A percentile compares a stretch with the other conserved stretches of the same genome.
phyloP scores from a whole-genome alignment of 176 grass and related monocot species.

The Avena atlantica region DNA sequence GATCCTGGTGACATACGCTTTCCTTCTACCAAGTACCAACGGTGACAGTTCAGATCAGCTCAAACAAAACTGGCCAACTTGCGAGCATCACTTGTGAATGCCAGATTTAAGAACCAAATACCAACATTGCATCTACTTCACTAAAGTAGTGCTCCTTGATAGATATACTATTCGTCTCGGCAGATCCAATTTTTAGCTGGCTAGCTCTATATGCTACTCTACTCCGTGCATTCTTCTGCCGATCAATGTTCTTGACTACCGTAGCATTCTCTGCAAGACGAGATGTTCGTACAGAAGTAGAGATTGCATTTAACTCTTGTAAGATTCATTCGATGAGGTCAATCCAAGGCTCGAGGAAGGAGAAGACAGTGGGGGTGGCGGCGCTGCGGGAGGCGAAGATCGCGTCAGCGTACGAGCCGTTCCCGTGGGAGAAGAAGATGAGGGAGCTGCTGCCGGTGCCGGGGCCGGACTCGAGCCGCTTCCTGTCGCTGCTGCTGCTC shows the following conservation, averaged over 20 bases:
- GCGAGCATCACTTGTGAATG: constrained; percentile 1
- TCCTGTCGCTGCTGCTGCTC: constrained; percentile 82
- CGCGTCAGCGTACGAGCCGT: constrained; percentile 57
- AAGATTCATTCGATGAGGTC: neutral
- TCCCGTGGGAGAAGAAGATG: constrained; percentile 97
- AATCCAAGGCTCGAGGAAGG: constrained; percentile 58
- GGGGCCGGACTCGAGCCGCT: constrained; percentile 50
- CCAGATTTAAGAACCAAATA: neutral
- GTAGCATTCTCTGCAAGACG: neutral
- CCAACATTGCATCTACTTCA: constrained; percentile 21
- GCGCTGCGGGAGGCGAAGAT: constrained; percentile 67
- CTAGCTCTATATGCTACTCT: neutral
- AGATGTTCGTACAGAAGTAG: neutral
- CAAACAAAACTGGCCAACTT: constrained; percentile 2
- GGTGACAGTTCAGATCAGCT: neutral
- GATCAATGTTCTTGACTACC: neutral
- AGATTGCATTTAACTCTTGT: neutral
- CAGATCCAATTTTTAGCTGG: neutral
- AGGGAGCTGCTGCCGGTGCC: constrained; percentile 58
- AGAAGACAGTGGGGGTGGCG: constrained; percentile 42
- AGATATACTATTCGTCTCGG: neutral
- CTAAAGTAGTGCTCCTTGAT: constrained; percentile 9
- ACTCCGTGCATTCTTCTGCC: neutral
- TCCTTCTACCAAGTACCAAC: neutral
- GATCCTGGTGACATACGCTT: neutral